These are phyloP conservation scores for Penicillium desertorum DNA, from an alignment of 495 filamentous ascomycete genomes.

Conservation along the genomic window DNA sequence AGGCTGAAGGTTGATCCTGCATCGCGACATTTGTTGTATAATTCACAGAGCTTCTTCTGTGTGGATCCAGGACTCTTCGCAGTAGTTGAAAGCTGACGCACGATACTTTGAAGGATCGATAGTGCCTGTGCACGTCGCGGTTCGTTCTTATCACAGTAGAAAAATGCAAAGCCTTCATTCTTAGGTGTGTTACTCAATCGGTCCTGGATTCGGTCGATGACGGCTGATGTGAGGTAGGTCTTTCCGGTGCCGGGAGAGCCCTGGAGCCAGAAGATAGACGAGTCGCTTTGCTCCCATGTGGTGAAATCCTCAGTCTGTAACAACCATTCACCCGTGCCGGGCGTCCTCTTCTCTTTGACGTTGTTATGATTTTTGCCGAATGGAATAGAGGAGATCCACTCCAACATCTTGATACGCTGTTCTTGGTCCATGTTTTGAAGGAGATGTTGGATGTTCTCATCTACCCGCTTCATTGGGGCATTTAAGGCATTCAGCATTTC, in stretches of 20 bases:
- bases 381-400: conserved; percentile 25
- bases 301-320: conserved; percentile 15
- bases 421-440: conserved; percentile 9
- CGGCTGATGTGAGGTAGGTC: conserved; percentile 36
- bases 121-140: conserved; percentile 28
- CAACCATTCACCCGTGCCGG: conserved; percentile 24
- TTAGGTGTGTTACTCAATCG: conserved; percentile 13
- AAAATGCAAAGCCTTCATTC: conserved; percentile 39
- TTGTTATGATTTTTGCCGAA: conserved; percentile 23
- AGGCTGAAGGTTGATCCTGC: conserved; percentile 22
- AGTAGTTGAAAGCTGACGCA: conserved; percentile 38
- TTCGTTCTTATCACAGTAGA: conserved; percentile 43
- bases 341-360: conserved; percentile 20
- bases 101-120: conserved; percentile 36
- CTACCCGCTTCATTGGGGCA: neutral
- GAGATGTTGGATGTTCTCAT: conserved; percentile 9
- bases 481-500: neutral
- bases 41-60: conserved; percentile 13
- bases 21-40: conserved; percentile 13
- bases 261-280: conserved; percentile 27
- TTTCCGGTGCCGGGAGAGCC: conserved; percentile 38
- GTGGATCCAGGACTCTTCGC: conserved; percentile 13
- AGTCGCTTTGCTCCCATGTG: conserved; percentile 17
- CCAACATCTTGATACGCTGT: conserved; percentile 16
- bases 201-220: conserved; percentile 31